These are phyloP conservation scores for Kodamaea hsintzibuensis DNA, from an alignment of 805 yeast genomes.

Conservation along the genomic window DNA sequence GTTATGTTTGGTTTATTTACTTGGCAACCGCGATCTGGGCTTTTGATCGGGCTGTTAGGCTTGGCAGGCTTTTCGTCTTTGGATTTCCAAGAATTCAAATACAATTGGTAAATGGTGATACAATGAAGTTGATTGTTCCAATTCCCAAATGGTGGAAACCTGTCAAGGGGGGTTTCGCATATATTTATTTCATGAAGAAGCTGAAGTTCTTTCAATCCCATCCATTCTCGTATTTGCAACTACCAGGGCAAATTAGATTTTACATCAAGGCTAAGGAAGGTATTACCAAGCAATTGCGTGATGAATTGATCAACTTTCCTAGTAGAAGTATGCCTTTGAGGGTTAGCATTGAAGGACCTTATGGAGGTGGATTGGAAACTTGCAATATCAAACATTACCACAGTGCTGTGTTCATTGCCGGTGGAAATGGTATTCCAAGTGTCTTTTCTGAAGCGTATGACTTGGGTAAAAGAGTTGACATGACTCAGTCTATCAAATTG, in stretches of 20 bases:
- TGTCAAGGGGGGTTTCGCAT: conserved; percentile 64
- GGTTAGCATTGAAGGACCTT: conserved; percentile 40
- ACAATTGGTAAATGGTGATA: conserved; percentile 41
- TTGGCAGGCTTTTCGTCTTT: conserved; percentile 32
- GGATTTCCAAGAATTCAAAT: conserved; percentile 40
- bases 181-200: conserved; percentile 49
- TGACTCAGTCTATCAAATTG: conserved; percentile 24
- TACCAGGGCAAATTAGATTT: conserved; percentile 27
- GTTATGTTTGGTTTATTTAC: conserved; percentile 23
- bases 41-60: conserved; percentile 36
- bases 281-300: conserved; percentile 37
- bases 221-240: conserved; percentile 48
- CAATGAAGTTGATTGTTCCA: conserved; percentile 50
- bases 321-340: conserved; percentile 25
- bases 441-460: conserved; percentile 31
- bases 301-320: conserved; percentile 28
- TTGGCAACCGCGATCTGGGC: conserved; percentile 39
- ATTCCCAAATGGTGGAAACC: conserved; percentile 56
- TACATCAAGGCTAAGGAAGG: conserved; percentile 55
- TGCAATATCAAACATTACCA: conserved; percentile 24
- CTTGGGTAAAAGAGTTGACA: conserved; percentile 15
- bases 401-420: conserved; percentile 34
- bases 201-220: conserved; percentile 64
- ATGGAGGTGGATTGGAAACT: conserved; percentile 19
- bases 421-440: conserved; percentile 45